A percentile compares a stretch with the other conserved stretches of the same genome.
Conservation (phyloP, 2,329 filamentous ascomycete species). For the Pseudogymnoascus sp. region DNA sequence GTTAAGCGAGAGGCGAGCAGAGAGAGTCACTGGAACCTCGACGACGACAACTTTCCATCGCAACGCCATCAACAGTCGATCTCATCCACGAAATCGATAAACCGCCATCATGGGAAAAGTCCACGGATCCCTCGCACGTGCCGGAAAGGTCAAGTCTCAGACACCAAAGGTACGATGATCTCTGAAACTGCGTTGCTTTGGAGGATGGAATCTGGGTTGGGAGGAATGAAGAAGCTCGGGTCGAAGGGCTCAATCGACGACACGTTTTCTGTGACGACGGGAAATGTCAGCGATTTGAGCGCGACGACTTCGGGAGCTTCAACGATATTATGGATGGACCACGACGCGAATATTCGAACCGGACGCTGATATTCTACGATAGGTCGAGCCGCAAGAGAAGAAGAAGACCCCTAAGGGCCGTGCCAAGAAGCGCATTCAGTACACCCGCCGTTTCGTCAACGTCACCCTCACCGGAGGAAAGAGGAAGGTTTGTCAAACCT, state of each 20-base stretch:
- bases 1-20: constrained; percentile 7
- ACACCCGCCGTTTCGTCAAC: constrained; percentile 97
- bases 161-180: constrained; percentile 68
- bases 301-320: not conserved
- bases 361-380: constrained; percentile 24
- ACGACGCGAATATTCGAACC: constrained; percentile 7
- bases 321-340: not conserved
- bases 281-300: constrained; percentile 1
- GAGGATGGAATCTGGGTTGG: constrained; percentile 7
- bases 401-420: constrained; percentile 94
- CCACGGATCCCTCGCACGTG: constrained; percentile 89
- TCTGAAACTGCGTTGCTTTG: constrained; percentile 13
- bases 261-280: not conserved
- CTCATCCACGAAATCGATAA: constrained; percentile 22
- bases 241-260: not conserved
- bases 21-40: constrained; percentile 8
- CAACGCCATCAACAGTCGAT: constrained; percentile 8
- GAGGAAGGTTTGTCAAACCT: constrained; percentile 66
- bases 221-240: constrained; percentile 2
- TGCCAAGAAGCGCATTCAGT: constrained; percentile 92
- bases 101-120: constrained; percentile 75
- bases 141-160: constrained; percentile 97
- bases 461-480: constrained; percentile 96
- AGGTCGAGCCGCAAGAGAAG: constrained; percentile 92
- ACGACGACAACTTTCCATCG: constrained; percentile 8